Base-by-base conservation (phyloP, 495 filamentous ascomycete genomes). In the Monascus purpureus region DNA sequence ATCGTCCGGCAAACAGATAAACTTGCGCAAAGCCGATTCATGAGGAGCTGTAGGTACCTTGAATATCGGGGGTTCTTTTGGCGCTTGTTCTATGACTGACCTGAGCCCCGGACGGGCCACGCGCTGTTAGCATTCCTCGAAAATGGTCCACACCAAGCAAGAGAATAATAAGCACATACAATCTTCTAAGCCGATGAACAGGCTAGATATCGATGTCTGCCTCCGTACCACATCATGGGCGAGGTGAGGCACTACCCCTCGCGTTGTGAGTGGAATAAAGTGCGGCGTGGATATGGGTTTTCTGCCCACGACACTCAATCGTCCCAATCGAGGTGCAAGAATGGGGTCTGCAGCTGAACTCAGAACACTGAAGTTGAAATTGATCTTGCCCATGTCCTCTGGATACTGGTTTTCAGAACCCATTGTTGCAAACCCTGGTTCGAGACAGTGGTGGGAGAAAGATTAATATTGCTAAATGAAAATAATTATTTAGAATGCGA, bases 181-280 rank as follows among this genome's bases (percentile, higher is more conserved):
- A 54, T 97, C 92, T 68, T 97, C 90, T 8, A 96, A 54, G 8
- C 80, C 83, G 35, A 85, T 61, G 52, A 88, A 93, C 15, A 84
- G 61, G 29, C 80, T 82, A 13, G 53, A 57, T 25, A 86, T 62
- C 4, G 69, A 45, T 5, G 76, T 73, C 40, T 80, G 67, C 22
- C 74, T 71, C 16, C 55, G 53, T 39, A 88, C 57, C 41, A 80
- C 77, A 62, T 97, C 90, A 33, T 84, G 88, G 11, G 86, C 74
- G 32, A 97, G 55, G 57, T 97, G 90, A 14, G 90, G 82, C 17
- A 95, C 59, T 1, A 65, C 68, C 8, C 90, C 90, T 37, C 90
- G 70, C 25, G 92, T 93, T 2, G 80, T 80, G 40, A 76, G 55
- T 19, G 72, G 75, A 25, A 95, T 52, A 50, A 77, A 92, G 41